Evolutionary conservation across 2,329 filamentous ascomycete genomes (phyloP), one percentile per base, ranked within the genome.

Genomic region (Pseudocercospora fuligena): DNA sequence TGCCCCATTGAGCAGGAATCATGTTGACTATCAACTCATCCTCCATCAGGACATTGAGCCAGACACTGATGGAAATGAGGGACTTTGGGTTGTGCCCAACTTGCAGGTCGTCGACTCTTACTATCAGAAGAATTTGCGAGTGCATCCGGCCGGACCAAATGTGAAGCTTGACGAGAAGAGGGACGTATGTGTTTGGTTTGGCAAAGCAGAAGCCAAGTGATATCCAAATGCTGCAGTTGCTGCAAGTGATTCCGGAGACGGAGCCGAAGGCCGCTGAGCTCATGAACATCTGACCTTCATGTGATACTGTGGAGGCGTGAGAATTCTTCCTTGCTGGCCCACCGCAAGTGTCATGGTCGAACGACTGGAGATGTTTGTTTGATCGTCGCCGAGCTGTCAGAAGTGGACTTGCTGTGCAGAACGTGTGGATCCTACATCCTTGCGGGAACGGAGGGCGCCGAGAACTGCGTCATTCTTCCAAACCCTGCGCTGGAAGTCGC

Each of bases 121-220:
- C 74, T 98, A 97, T 79, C 93, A 97, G 78, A 97, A 97, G 84
- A 89, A 91, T 49, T 79, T 98, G 67, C 89, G 90, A 69, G 89
- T 97, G 25, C 88, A 93, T 66, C 89, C 92, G 1, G 94, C 92
- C 0, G 91, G 92, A 72, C 90, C 91, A 90, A 75, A 91, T 89
- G 23, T 90, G 84, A 79, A 81, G 80, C 68, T 78, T 74, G 67
- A 77, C 65, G 86, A 88, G 66, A 87, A 86, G 76, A 86, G 84
- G 56, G 58, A 61, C 33, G 57, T 68, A 14, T 25, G 33, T 47
- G 63, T 65, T 5, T 66, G 66, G 63, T 31, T 63, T 19, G 60
- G 49, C 14, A 40, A 31, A 21, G 19, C 19, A 27, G 40, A 47
- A 40, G 29, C 54, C 25, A 36, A 21, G 29, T 54, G 56, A 51